A percentile compares a stretch with the other conserved stretches of the same genome.
Evolutionary conservation across 805 yeast genomes (phyloP).

Genomic region (Saccharomycodes ludwigii): DNA sequence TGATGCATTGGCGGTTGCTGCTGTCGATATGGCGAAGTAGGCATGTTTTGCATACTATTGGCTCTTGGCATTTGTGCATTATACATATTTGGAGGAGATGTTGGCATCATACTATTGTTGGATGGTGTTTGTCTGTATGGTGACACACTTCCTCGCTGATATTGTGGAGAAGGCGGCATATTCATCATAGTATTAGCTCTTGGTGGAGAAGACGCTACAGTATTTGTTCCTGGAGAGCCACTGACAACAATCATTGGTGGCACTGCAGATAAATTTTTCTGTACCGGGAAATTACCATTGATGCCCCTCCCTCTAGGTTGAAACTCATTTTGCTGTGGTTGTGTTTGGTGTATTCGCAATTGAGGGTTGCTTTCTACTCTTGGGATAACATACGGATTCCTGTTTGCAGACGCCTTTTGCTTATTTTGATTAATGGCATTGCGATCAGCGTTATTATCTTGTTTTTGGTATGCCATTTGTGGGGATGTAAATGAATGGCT

Average conservation of each 20-base stretch:
- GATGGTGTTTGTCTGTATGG: not conserved
- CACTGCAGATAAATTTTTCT: slow-evolving; percentile 1
- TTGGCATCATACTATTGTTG: not conserved
- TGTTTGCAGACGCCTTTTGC: too few relatives aligned
- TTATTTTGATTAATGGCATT: too few relatives aligned
- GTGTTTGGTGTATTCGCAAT: not conserved
- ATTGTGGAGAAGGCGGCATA: not conserved
- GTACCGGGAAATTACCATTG: not conserved
- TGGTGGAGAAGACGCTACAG: too few relatives aligned
- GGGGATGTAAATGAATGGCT: too few relatives aligned
- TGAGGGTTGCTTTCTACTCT: too few relatives aligned
- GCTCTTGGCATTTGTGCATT: not conserved
- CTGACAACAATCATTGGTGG: not conserved
- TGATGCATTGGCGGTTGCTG: not conserved
- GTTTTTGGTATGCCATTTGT: too few relatives aligned
- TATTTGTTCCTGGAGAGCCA: not conserved
- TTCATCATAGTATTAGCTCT: slow-evolving; percentile 6
- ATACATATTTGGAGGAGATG: not conserved
- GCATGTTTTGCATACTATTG: not conserved
- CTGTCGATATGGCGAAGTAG: not conserved
- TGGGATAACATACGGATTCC: too few relatives aligned
- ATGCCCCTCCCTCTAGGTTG: not conserved
- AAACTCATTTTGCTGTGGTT: not conserved
- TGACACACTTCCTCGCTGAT: not conserved
- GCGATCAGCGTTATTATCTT: too few relatives aligned